These are phyloP conservation scores for Rhodotorula graminis DNA, from an alignment of 768 basidiomycete genomes.

Conservation along the genomic window DNA sequence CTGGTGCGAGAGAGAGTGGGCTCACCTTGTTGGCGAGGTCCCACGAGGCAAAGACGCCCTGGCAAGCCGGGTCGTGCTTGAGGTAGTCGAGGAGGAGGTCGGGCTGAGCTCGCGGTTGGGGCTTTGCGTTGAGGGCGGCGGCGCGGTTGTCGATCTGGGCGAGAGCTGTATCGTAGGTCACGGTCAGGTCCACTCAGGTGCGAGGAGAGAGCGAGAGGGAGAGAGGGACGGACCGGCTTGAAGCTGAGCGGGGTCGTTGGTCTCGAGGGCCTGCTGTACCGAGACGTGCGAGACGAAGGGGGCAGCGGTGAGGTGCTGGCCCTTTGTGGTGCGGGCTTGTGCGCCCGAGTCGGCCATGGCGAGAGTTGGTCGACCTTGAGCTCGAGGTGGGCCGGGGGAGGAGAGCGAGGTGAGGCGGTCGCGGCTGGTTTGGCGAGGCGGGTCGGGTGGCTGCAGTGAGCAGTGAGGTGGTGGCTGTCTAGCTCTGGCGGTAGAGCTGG, in stretches of 20 bases:
- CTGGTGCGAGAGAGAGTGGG: not conserved
- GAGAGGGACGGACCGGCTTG: not conserved
- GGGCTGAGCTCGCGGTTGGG: conserved; percentile 5
- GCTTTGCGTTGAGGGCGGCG: conserved; percentile 16
- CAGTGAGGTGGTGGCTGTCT: too few relatives aligned
- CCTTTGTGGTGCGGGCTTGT: not conserved
- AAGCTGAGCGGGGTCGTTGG: conserved; percentile 12
- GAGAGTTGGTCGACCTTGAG: not conserved
- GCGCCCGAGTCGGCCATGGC: not conserved
- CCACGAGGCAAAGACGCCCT: conserved; percentile 35
- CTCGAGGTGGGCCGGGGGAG: too few relatives aligned
- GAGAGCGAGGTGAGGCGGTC: too few relatives aligned
- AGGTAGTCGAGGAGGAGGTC: conserved; percentile 37
- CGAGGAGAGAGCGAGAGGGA: not conserved
- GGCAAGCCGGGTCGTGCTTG: conserved; percentile 18
- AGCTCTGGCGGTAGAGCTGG: too few relatives aligned
- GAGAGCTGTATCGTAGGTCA: too few relatives aligned
- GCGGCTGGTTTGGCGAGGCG: too few relatives aligned
- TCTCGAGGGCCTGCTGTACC: conserved; percentile 21
- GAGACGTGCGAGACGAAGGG: conserved; percentile 20
- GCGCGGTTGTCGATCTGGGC: conserved; percentile 34
- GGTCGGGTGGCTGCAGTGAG: too few relatives aligned
- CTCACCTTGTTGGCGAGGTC: conserved; percentile 37
- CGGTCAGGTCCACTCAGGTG: too few relatives aligned
- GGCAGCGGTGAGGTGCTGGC: not conserved